Conservation (phyloP, 495 filamentous ascomycete genomes). For the Evernia prunastri region DNA sequence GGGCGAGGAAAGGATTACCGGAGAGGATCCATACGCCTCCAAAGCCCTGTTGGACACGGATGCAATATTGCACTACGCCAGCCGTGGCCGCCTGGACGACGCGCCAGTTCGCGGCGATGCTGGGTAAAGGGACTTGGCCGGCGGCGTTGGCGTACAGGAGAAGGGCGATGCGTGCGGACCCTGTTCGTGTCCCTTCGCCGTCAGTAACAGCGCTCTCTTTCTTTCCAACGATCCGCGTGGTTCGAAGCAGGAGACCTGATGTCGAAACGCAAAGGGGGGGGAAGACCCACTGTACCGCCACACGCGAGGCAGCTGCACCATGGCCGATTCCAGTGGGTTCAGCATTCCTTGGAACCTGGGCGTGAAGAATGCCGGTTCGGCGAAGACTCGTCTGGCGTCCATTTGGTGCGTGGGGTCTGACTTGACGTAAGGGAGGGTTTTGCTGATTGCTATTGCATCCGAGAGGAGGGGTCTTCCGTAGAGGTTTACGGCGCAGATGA, state of each 20-base stretch:
- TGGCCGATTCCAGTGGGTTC: background rate
- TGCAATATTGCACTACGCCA: background rate
- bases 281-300: constrained; percentile 3
- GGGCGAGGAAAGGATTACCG: background rate
- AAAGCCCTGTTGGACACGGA: background rate
- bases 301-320: constrained; percentile 7
- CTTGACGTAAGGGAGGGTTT: background rate
- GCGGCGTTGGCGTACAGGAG: constrained; percentile 11
- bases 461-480: constrained; percentile 4
- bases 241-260: too few relatives aligned
- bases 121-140: background rate
- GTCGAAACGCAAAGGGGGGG: too few relatives aligned
- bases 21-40: constrained; percentile 5
- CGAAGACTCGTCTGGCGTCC: background rate
- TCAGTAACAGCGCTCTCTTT: too few relatives aligned
- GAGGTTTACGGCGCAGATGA: constrained; percentile 3
- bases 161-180: constrained; percentile 9
- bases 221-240: too few relatives aligned
- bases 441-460: background rate
- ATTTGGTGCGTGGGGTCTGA: background rate
- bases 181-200: background rate
- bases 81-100: background rate
- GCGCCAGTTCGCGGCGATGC: background rate
- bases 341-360: background rate
- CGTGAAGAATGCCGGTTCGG: constrained; percentile 9